These are phyloP conservation scores for Blumeria hordei DNA, from an alignment of 2,329 filamentous ascomycete species.

Conservation along the genomic window DNA sequence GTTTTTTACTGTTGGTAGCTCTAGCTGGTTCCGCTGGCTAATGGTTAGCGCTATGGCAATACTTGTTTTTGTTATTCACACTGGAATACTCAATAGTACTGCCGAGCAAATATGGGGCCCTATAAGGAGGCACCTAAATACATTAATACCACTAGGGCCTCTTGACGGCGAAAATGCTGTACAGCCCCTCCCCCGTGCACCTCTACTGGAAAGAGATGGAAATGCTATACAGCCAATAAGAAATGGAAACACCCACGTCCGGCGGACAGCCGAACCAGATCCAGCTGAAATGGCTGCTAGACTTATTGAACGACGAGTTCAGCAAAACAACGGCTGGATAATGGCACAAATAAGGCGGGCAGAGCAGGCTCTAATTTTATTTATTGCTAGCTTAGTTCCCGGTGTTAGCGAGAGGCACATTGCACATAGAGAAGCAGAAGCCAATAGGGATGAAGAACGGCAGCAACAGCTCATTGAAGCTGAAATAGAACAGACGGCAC, in stretches of 20 bases:
- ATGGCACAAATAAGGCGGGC: conserved; percentile 25
- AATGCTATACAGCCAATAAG: conserved; percentile 5
- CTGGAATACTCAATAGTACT: conserved; percentile 30
- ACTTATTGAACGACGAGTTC: conserved; percentile 23
- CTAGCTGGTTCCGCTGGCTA: conserved; percentile 34
- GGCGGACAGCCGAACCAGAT: conserved; percentile 16
- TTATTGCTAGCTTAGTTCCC: conserved; percentile 40
- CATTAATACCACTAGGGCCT: conserved; percentile 29
- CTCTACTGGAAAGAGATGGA: conserved; percentile 14
- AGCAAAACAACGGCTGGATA: conserved; percentile 24
- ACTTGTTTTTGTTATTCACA: conserved; percentile 32
- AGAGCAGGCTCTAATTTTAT: conserved; percentile 35
- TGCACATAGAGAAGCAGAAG: conserved; percentile 14
- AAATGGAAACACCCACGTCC: conserved; percentile 2
- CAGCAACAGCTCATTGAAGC: not conserved
- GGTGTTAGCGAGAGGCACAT: conserved; percentile 43
- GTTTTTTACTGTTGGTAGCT: conserved; percentile 35
- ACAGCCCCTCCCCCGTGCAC: conserved; percentile 11
- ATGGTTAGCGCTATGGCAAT: conserved; percentile 28
- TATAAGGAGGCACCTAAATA: conserved; percentile 32
- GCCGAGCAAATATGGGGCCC: conserved; percentile 31
- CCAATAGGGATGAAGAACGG: conserved; percentile 11
- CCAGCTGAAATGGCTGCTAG: conserved; percentile 29
- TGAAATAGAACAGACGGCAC: not conserved
- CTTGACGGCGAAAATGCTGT: not conserved